These are phyloP conservation scores for Tremella yokohamensis DNA, from an alignment of 768 basidiomycete species.

Conservation along the genomic window DNA sequence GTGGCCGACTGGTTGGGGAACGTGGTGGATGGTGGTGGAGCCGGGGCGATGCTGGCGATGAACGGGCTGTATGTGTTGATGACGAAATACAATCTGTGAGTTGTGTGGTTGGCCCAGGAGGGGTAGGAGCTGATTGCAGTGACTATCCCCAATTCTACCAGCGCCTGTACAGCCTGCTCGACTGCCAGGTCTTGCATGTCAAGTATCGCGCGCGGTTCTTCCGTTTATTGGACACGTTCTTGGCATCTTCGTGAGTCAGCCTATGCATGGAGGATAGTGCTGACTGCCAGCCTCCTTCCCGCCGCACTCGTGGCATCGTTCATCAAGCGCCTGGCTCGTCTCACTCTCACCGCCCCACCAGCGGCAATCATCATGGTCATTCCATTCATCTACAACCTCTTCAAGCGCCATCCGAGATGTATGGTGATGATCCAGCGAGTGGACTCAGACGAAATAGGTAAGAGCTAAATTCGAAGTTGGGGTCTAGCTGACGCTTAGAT, in stretches of 20 bases:
- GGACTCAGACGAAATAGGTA: slow-evolving; percentile 11
- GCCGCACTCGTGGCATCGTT: slow-evolving; percentile 90
- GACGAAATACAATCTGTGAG: slow-evolving; percentile 86
- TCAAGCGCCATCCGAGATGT: slow-evolving; percentile 84
- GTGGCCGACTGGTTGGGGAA: slow-evolving; percentile 50
- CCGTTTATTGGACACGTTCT: slow-evolving; percentile 81
- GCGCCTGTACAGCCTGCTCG: slow-evolving; percentile 81
- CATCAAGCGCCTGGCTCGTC: slow-evolving; percentile 79
- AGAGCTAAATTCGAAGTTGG: not conserved
- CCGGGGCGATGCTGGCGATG: slow-evolving; percentile 78
- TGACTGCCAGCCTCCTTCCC: slow-evolving; percentile 88
- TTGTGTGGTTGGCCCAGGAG: slow-evolving; percentile 20
- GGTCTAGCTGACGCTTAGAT: slow-evolving; percentile 53
- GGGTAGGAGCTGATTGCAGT: slow-evolving; percentile 53
- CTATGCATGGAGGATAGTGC: no score
- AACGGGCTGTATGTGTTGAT: slow-evolving; percentile 89
- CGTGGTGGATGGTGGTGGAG: slow-evolving; percentile 60
- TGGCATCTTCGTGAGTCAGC: slow-evolving; percentile 76
- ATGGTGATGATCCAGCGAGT: slow-evolving; percentile 87
- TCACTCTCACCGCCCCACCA: slow-evolving; percentile 80
- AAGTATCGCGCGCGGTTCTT: slow-evolving; percentile 94
- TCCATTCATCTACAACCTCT: slow-evolving; percentile 88
- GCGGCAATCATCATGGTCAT: slow-evolving; percentile 85
- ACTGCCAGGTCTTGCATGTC: slow-evolving; percentile 79
- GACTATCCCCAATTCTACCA: slow-evolving; percentile 96